Base-by-base conservation (phyloP, 2,329 filamentous ascomycete species). In the Aureobasidium musti region DNA sequence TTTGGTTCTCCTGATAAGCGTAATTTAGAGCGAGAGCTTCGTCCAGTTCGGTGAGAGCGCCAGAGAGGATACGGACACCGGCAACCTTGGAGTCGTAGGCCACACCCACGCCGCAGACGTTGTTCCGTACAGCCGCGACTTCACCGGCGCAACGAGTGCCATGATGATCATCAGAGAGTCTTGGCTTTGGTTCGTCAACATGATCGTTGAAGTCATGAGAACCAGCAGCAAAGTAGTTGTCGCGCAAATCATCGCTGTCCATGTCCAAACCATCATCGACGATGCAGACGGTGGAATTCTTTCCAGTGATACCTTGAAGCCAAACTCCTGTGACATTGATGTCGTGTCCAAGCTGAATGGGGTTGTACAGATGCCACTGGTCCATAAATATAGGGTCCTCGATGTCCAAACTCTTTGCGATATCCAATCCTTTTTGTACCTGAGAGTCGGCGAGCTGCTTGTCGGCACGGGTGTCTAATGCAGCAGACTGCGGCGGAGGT, bases 121-220 rank as follows among this genome's bases (percentile, higher is more conserved):
- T 84, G 76, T 99, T 99, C 73, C 85, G 90, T n/a, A 88, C 93
- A 1, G 95, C 95, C 2, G 91, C 89, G 26, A 99, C 90, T 79
- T 99, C 95, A 68, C 95, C 95, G 26, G 94, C 94, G 77, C 95
- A 99, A 70, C 95, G 86, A 47, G 95, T 99, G 64, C 95, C 95
- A 76, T 99, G 95, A 69, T 82, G 86, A 75, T 99, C 95, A 71
- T 98, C 94, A 3, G 83, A 84, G 3, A 98, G 80, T n/a, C 87
- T 85, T 1, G 95, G 95, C 68, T 87, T 89, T 3, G 95, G 95
- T 71, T 95, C 89, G 1, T 88, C 82, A 2, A 83, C 84, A 59
- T 91, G 84, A 73, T 98, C 92, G 77, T 99, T 99, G 82, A 96
- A 99, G 78, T 99, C 95, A 79, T 90, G 97, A 3, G 94, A 98